Conservation (phyloP, 1,284 basidiomycete genomes). For the Volvariella volvacea region DNA sequence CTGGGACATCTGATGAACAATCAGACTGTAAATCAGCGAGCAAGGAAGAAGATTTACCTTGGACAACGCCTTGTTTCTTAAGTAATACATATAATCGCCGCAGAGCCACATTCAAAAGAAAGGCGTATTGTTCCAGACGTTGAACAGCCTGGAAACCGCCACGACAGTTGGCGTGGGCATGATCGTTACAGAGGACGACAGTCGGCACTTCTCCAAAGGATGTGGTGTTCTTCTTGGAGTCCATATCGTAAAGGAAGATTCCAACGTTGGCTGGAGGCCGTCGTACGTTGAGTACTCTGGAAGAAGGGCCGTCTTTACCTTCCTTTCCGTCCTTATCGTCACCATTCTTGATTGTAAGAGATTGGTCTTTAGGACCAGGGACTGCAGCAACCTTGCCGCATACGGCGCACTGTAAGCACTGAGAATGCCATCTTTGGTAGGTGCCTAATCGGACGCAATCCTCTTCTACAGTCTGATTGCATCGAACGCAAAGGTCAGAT, state of each 20-base stretch:
- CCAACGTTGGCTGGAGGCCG: slow-evolving; percentile 75
- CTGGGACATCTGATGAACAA: slow-evolving; percentile 8
- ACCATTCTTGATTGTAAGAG: slow-evolving; percentile 23
- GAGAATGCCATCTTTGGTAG: slow-evolving; percentile 94
- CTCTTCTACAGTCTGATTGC: slow-evolving; percentile 90
- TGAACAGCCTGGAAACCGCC: slow-evolving; percentile 88
- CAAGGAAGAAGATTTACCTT: slow-evolving; percentile 35
- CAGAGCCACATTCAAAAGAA: slow-evolving; percentile 92
- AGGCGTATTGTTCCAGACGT: slow-evolving; percentile 95
- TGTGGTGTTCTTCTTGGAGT: slow-evolving; percentile 54
- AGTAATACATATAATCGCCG: slow-evolving; percentile 87
- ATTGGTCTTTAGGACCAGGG: slow-evolving; percentile 45
- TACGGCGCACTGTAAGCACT: slow-evolving; percentile 78
- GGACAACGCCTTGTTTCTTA: slow-evolving; percentile 85
- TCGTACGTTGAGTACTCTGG: slow-evolving; percentile 37
- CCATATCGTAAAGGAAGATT: slow-evolving; percentile 69
- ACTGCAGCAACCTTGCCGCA: slow-evolving; percentile 79
- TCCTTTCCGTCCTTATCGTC: slow-evolving; percentile 32
- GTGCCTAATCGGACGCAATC: slow-evolving; percentile 93
- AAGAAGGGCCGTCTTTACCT: slow-evolving; percentile 41
- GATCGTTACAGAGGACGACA: slow-evolving; percentile 73
- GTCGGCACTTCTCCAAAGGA: slow-evolving; percentile 67
- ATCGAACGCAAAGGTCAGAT: slow-evolving; percentile 88
- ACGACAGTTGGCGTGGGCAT: slow-evolving; percentile 59
- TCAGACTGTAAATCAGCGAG: slow-evolving; percentile 11